Percentiles rank a stretch among this genome's conserved stretches.
Evolutionary conservation across 768 basidiomycete species (phyloP).

Genomic region (Boletus fagicola): DNA sequence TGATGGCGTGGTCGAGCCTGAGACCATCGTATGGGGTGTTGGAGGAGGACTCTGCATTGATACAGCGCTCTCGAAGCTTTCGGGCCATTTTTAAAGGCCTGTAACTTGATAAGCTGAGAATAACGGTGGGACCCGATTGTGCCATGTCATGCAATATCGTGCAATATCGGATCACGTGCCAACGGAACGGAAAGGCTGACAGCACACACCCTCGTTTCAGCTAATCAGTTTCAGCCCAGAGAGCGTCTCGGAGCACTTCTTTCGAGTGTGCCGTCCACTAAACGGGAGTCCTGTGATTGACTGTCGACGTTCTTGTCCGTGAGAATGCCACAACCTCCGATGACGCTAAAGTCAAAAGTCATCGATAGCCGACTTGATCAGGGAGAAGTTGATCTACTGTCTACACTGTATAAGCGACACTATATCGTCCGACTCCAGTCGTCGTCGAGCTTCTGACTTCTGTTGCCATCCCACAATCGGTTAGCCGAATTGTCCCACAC

Average conservation of each 20-base stretch:
- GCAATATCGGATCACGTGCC: slow-evolving; percentile 33
- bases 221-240: neutral
- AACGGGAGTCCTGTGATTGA: neutral
- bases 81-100: neutral
- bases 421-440: neutral
- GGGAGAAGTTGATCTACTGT: neutral
- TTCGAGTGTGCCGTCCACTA: neutral
- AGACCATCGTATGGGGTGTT: neutral
- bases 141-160: slow-evolving; percentile 30
- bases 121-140: slow-evolving; percentile 31
- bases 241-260: neutral
- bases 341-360: neutral
- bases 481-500: neutral
- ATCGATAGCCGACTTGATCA: neutral
- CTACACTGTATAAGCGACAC: neutral
- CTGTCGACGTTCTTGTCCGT: neutral
- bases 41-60: neutral
- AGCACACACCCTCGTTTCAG: neutral
- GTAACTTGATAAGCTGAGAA: neutral
- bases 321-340: neutral
- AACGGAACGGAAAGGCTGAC: neutral
- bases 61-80: too few species aligned
- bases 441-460: neutral
- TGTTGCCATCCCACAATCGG: neutral
- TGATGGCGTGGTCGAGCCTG: neutral